Base-by-base conservation (phyloP, 1,284 basidiomycete genomes). In the Macrocybe sp. region DNA sequence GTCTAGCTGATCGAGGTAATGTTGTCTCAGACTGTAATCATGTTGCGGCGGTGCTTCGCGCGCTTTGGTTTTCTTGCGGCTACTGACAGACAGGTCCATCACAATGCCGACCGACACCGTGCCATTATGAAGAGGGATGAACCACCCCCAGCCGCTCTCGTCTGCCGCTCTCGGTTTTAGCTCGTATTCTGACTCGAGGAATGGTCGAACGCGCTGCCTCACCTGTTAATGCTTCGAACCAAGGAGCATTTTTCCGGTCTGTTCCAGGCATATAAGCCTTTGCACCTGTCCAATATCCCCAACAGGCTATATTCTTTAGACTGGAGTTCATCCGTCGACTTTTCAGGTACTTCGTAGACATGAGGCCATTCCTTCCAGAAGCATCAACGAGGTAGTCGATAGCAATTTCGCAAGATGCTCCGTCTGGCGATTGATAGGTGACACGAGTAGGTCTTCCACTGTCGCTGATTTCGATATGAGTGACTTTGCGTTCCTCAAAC, bases 61-160 rank as follows among this genome's bases (percentile, higher is more conserved):
- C 52, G 60, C 48, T 41, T 63, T 45, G 38, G 49, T 52, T 49
- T 63, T 66, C 50, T 59, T 69, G 53, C 56, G 59, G n/a, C 58
- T 57, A 44, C 63, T 64, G 29, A 59, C 54, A n/a, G 67, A 64
- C 51, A 79, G 72, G 47, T 79, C 70, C 64, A 78, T 72, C 30
- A 83, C 79, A 41, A 83, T 55, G 5, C 81, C 81, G 3, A 83
- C 66, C 3, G 80, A 82, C 0, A 75, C 74, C 7, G 74, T 70
- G 2, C 74, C 78, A 47, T 74, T 69, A 52, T 77, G 72, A 28
- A 83, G 65, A 3, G 81, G 81, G 36, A 83, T 83, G 48, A 79
- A 78, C 59, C 81, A 83, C 6, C 72, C 75, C 81, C 81, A 83
- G 3, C 80, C 81, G 28, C 74, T 73, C 55, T 79, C 74, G 49